These are phyloP conservation scores for Sugiyamaella marilandica DNA, from an alignment of 805 yeast genomes.

Conservation along the genomic window DNA sequence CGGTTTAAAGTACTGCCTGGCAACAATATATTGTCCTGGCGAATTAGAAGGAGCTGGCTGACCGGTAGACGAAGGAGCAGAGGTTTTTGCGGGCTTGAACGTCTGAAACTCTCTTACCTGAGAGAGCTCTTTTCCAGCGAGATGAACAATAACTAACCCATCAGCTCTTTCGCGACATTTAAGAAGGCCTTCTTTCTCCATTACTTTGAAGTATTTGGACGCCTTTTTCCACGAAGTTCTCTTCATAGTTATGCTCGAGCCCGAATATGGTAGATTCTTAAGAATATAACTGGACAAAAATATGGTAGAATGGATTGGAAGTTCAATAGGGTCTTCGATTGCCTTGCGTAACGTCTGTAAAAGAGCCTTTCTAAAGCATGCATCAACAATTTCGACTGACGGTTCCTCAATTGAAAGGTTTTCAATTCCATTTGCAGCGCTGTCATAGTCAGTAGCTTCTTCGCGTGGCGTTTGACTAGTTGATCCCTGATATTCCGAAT, in stretches of 20 bases:
- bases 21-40: conserved; percentile 18
- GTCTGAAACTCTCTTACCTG: conserved; percentile 59
- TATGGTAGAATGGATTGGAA: conserved; percentile 69
- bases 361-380: conserved; percentile 65
- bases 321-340: conserved; percentile 36
- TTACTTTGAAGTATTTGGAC: conserved; percentile 75
- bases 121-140: conserved; percentile 45
- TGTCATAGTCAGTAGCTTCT: conserved; percentile 9
- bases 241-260: conserved; percentile 46
- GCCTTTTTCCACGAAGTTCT: conserved; percentile 88
- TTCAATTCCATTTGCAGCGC: too few species aligned
- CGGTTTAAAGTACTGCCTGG: conserved; percentile 28
- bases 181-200: conserved; percentile 70
- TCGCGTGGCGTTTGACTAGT: conserved; percentile 12
- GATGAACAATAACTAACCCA: conserved; percentile 54
- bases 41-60: not conserved
- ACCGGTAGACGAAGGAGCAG: conserved; percentile 1
- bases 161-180: conserved; percentile 82
- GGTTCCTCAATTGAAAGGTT: not conserved
- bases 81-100: conserved; percentile 40
- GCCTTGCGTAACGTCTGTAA: conserved; percentile 57
- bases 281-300: conserved; percentile 69
- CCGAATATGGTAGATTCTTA: conserved; percentile 58
- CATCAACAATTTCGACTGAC: conserved; percentile 48
- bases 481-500: conserved; percentile 18